Evolutionary conservation across 352 stramenopile species (phyloP).

Genomic region (Nothophytophthora sp.): DNA sequence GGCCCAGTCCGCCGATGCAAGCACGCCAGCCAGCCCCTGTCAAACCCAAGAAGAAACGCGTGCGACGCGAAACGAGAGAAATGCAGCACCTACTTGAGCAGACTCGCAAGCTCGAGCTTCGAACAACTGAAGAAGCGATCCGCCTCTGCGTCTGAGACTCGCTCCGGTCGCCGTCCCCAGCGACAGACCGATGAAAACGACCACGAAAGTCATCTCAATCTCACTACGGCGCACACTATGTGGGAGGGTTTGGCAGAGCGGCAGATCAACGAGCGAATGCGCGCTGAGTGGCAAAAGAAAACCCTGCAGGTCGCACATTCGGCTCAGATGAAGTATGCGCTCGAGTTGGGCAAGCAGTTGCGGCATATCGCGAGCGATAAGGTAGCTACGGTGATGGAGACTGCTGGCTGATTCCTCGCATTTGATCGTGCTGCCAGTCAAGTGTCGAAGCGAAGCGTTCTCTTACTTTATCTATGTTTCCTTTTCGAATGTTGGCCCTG

Average conservation of each 20-base stretch:
- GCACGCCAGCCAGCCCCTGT: background rate
- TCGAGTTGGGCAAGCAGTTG: constrained; percentile 9
- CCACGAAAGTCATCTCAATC: background rate
- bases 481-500: too few relatives aligned
- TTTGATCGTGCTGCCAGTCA: too few relatives aligned
- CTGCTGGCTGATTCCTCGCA: too few relatives aligned
- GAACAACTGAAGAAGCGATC: constrained; percentile 14
- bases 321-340: constrained; percentile 1
- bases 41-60: constrained; percentile 18
- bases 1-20: too few relatives aligned
- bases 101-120: constrained; percentile 10
- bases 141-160: too few relatives aligned
- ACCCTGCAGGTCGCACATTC: background rate
- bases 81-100: constrained; percentile 8
- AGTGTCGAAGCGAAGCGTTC: too few relatives aligned
- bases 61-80: constrained; percentile 11
- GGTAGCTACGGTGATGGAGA: too few relatives aligned
- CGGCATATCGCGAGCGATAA: background rate
- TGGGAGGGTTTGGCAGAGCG: constrained; percentile 8
- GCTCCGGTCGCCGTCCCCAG: too few relatives aligned
- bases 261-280: constrained; percentile 7
- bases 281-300: background rate
- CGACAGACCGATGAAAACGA: too few relatives aligned
- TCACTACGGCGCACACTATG: background rate
- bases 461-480: too few relatives aligned